These are phyloP conservation scores for Termitomyces heimii DNA, from an alignment of 768 basidiomycete genomes.

Conservation along the genomic window DNA sequence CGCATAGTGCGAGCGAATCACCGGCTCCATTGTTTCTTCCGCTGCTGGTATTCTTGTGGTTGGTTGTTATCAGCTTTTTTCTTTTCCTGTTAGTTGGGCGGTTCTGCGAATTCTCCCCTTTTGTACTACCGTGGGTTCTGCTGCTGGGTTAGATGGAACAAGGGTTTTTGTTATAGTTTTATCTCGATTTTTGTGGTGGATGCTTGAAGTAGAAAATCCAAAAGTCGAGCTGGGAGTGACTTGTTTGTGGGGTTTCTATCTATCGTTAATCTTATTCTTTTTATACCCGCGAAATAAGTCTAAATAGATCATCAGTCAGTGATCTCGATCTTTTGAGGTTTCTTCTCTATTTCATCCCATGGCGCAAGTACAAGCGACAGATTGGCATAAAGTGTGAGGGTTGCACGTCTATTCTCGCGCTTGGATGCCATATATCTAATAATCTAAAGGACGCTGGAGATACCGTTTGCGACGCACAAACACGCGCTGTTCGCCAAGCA, in stretches of 20 bases:
- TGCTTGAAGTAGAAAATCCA: conserved; percentile 13
- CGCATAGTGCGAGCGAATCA: conserved; percentile 15
- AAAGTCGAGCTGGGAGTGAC: conserved; percentile 16
- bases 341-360: no score
- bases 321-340: no score
- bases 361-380: conserved; percentile 9
- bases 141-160: conserved; percentile 13
- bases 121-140: conserved; percentile 9
- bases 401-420: not conserved
- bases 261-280: conserved; percentile 10
- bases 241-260: no score
- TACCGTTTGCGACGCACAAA: conserved; percentile 68
- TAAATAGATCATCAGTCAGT: not conserved
- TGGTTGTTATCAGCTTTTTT: not conserved
- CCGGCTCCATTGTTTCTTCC: conserved; percentile 12
- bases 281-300: conserved; percentile 5
- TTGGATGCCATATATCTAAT: conserved; percentile 1
- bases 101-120: conserved; percentile 14
- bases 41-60: conserved; percentile 12
- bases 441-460: conserved; percentile 58
- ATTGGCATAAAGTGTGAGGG: conserved; percentile 57
- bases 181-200: conserved; percentile 16
- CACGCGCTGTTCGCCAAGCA: conserved; percentile 81
- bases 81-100: conserved; percentile 1
- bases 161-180: conserved; percentile 1